Conservation (phyloP, 2,329 filamentous ascomycete genomes). For the Pseudovirgaria hyperparasitica region DNA sequence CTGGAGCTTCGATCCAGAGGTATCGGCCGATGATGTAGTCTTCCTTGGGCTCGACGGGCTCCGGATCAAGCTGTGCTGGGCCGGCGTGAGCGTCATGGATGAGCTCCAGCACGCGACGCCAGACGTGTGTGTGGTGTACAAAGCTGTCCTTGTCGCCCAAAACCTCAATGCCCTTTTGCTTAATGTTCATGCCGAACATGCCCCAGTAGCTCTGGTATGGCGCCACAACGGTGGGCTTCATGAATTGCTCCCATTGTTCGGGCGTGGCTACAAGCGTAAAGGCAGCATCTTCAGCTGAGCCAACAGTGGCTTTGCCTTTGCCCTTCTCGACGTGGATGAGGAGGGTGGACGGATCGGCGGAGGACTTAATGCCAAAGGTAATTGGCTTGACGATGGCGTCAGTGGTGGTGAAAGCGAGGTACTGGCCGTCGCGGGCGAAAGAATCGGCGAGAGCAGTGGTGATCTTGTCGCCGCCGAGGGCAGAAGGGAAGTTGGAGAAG, state of each 20-base stretch:
- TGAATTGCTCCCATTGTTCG: conserved; percentile 35
- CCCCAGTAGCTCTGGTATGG: conserved; percentile 36
- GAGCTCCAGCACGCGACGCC: conserved; percentile 35
- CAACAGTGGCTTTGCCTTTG: conserved; percentile 14
- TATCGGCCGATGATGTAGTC: conserved; percentile 37
- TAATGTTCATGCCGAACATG: conserved; percentile 36
- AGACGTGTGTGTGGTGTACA: conserved; percentile 33
- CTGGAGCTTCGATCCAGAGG: conserved; percentile 31
- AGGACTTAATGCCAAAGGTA: conserved; percentile 24
- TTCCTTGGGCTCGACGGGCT: conserved; percentile 18
- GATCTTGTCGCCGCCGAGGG: no score
- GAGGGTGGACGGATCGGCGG: conserved; percentile 18
- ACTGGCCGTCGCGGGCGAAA: conserved; percentile 19
- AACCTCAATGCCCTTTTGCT: conserved; percentile 35
- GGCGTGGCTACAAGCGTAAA: conserved; percentile 30
- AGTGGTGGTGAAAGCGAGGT: conserved; percentile 22
- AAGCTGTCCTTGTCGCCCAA: conserved; percentile 34
- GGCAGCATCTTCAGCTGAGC: conserved; percentile 17
- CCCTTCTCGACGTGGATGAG: conserved; percentile 21
- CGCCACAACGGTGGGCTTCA: conserved; percentile 28
- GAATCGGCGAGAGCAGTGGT: conserved; percentile 18
- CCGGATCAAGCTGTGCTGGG: conserved; percentile 27
- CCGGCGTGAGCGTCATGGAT: conserved; percentile 35
- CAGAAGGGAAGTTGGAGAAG: no score
- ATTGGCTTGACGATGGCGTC: conserved; percentile 19